Percentiles rank a stretch among this genome's conserved stretches.
These are phyloP conservation scores for Ophiostoma quercus DNA, from an alignment of 2,329 filamentous ascomycete genomes.

Conservation along the genomic window DNA sequence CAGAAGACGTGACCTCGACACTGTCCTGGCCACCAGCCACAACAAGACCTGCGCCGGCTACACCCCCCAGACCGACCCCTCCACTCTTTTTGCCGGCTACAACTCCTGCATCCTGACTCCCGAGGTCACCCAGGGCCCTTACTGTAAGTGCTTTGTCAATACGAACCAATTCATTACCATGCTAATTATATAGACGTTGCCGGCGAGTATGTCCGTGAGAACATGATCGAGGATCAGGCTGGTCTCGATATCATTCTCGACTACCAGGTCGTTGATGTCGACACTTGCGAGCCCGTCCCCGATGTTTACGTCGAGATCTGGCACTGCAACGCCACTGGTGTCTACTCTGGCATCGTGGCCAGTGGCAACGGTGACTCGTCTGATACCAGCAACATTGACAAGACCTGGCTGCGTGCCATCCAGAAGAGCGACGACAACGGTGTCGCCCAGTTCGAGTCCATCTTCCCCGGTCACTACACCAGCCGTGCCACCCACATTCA, in stretches of 20 bases:
- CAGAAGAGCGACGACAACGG: conserved; percentile 40
- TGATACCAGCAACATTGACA: conserved; percentile 36
- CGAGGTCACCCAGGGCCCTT: conserved; percentile 50
- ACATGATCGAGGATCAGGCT: conserved; percentile 44
- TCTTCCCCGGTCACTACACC: conserved; percentile 45
- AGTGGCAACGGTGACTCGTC: conserved; percentile 2
- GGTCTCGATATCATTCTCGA: conserved; percentile 48
- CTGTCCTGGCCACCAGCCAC: conserved; percentile 47
- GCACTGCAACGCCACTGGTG: conserved; percentile 41
- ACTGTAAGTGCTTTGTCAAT: conserved; percentile 34
- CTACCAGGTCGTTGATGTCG: conserved; percentile 50
- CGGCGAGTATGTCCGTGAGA: conserved; percentile 46
- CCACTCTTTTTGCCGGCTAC: conserved; percentile 40
- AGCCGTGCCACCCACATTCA: conserved; percentile 40
- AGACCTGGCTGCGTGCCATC: conserved; percentile 42
- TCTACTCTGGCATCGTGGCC: conserved; percentile 37
- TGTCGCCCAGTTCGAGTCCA: conserved; percentile 39
- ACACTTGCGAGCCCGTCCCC: conserved; percentile 48
- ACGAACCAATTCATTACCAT: neutral
- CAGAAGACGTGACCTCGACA: conserved; percentile 9
- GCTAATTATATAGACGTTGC: conserved; percentile 34
- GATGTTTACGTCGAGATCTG: conserved; percentile 50
- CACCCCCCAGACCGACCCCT: conserved; percentile 33
- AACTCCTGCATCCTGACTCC: conserved; percentile 47
- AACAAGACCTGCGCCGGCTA: conserved; percentile 34